Conservation (phyloP, 192 early-diverging fungal genomes). For the Gaertneriomyces semiglobifer region DNA sequence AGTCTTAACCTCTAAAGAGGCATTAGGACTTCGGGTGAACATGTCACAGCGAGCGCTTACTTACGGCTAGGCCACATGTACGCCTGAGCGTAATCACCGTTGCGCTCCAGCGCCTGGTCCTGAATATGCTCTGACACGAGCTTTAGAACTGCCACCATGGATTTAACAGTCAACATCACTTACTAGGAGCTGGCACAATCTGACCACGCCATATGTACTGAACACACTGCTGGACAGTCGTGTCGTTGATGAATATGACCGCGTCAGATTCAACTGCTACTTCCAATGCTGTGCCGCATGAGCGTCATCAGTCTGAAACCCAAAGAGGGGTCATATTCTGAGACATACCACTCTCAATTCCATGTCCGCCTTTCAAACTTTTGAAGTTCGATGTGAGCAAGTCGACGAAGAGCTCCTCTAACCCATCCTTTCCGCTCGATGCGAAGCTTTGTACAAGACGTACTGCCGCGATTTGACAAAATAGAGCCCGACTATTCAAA, state of each 20-base stretch:
- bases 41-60: background rate
- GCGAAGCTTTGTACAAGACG: slow-evolving; percentile 11
- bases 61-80: background rate
- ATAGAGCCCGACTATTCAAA: slow-evolving; percentile 4
- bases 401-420: slow-evolving; percentile 27
- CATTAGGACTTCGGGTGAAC: too few species aligned
- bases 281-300: slow-evolving; percentile 12
- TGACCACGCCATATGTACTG: slow-evolving; percentile 28
- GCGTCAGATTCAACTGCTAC: slow-evolving; percentile 25
- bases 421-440: slow-evolving; percentile 9
- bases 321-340: background rate
- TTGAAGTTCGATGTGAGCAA: slow-evolving; percentile 22
- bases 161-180: background rate
- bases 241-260: slow-evolving; percentile 20
- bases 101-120: slow-evolving; percentile 1
- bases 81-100: slow-evolving; percentile 19
- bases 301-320: background rate
- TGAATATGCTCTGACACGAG: background rate
- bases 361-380: background rate
- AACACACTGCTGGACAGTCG: slow-evolving; percentile 24
- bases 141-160: background rate
- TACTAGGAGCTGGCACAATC: slow-evolving; percentile 23
- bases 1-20: slow-evolving; percentile 1
- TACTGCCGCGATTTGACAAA: slow-evolving; percentile 24
- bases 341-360: slow-evolving; percentile 15